A percentile compares a stretch with the other conserved stretches of the same genome.
Evolutionary conservation across 495 filamentous ascomycete genomes (phyloP).

Genomic region (Usnea hakonensis): DNA sequence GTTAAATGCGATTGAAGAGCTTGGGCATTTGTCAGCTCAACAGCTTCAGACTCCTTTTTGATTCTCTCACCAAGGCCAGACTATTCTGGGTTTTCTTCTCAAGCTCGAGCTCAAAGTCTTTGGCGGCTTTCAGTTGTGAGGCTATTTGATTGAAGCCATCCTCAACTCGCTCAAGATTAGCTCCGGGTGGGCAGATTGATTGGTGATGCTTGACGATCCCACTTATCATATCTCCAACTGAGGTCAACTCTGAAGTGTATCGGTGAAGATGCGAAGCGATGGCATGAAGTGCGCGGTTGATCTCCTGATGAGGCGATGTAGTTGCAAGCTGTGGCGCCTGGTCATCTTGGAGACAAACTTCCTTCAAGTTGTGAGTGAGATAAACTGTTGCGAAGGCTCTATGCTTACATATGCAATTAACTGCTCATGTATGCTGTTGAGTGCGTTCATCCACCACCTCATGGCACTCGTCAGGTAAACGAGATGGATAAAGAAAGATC

Average conservation of each 20-base stretch:
- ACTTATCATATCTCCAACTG: not conserved
- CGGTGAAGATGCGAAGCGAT: slow-evolving; percentile 21
- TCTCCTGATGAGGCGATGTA: not conserved
- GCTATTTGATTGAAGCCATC: not conserved
- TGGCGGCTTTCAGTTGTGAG: slow-evolving; percentile 1
- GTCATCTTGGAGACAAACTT: not conserved
- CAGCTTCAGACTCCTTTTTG: not conserved
- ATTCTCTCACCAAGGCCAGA: not conserved
- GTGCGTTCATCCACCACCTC: not conserved
- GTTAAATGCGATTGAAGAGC: slow-evolving; percentile 11
- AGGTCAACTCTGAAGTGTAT: slow-evolving; percentile 17
- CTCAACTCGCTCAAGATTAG: not conserved
- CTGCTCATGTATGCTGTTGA: not conserved
- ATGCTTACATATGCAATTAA: not conserved
- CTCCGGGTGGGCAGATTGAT: not conserved
- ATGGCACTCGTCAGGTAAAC: not conserved
- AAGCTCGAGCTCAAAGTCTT: slow-evolving; percentile 6
- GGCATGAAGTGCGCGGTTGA: slow-evolving; percentile 14
- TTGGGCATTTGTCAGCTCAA: not conserved
- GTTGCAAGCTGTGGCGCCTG: not conserved
- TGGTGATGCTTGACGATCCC: not conserved
- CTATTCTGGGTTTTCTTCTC: slow-evolving; percentile 10
- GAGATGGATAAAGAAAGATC: not conserved
- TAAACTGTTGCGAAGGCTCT: not conserved
- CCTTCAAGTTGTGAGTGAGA: not conserved